Percentiles rank a stretch among this genome's conserved stretches.
Evolutionary conservation across 352 stramenopile species (phyloP).

Genomic region (Phytophthora pluvialis): DNA sequence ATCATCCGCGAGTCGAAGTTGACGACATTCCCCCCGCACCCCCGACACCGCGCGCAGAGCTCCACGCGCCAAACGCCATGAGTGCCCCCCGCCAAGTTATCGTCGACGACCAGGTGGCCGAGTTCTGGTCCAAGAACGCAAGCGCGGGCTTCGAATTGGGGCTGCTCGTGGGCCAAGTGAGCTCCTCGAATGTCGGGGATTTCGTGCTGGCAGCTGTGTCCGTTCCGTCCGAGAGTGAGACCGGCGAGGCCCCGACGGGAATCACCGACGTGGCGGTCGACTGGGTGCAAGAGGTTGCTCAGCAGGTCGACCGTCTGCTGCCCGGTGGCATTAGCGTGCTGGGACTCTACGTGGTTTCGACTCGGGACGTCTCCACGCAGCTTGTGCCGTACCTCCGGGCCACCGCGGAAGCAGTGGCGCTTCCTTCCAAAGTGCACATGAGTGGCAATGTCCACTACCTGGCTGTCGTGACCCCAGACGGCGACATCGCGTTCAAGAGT

Average conservation of each 20-base stretch:
- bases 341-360: slow-evolving; percentile 66
- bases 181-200: slow-evolving; percentile 39
- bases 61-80: slow-evolving; percentile 26
- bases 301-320: slow-evolving; percentile 73
- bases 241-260: slow-evolving; percentile 29
- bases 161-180: slow-evolving; percentile 65
- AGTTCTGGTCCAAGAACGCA: slow-evolving; percentile 25
- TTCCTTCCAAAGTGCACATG: slow-evolving; percentile 24
- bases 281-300: slow-evolving; percentile 68
- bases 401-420: slow-evolving; percentile 40
- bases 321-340: slow-evolving; percentile 60
- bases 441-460: slow-evolving; percentile 47
- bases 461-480: slow-evolving; percentile 42
- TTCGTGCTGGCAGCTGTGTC: slow-evolving; percentile 54
- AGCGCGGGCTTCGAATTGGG: slow-evolving; percentile 57
- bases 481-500: slow-evolving; percentile 24
- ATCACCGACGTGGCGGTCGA: slow-evolving; percentile 68
- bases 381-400: slow-evolving; percentile 62
- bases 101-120: slow-evolving; percentile 37
- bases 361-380: slow-evolving; percentile 39
- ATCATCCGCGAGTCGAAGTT: slow-evolving; percentile 11
- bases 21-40: slow-evolving; percentile 9
- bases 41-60: background rate
- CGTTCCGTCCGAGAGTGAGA: slow-evolving; percentile 59
- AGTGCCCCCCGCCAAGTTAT: slow-evolving; percentile 34